phyloP scores from a whole-genome alignment of 2,329 filamentous ascomycete species.

The Cordyceps fumosorosea region DNA sequence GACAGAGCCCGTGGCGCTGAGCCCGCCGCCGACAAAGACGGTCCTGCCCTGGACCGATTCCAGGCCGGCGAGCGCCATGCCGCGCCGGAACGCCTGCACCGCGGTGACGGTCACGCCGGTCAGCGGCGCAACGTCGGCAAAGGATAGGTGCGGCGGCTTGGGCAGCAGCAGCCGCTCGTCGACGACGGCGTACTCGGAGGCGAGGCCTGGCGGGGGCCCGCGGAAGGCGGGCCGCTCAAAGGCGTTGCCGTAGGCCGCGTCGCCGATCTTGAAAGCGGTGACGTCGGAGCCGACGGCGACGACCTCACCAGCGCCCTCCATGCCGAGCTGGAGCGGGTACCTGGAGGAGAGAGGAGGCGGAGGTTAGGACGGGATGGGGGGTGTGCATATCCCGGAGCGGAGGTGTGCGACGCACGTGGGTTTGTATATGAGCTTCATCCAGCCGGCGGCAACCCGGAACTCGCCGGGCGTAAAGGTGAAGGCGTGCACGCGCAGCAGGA shows the following conservation, averaged over 20 bases:
- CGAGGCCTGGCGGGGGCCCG: constrained; percentile 25
- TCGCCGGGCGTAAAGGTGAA: constrained; percentile 31
- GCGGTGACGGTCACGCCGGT: constrained; percentile 35
- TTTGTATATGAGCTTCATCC: constrained; percentile 20
- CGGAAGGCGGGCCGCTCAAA: constrained; percentile 32
- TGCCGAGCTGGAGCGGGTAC: constrained; percentile 21
- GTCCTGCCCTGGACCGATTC: constrained; percentile 41
- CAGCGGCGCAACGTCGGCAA: constrained; percentile 31
- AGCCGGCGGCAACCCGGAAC: constrained; percentile 24
- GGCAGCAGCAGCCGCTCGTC: constrained; percentile 28
- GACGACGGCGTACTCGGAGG: constrained; percentile 34
- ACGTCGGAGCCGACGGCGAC: constrained; percentile 23
- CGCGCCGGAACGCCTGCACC: constrained; percentile 36
- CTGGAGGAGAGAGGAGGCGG: constrained; percentile 4
- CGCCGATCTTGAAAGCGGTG: constrained; percentile 24
- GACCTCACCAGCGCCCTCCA: constrained; percentile 29
- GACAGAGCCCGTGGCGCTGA: constrained; percentile 41
- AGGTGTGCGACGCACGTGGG: constrained; percentile 23
- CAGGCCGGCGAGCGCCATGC: constrained; percentile 29
- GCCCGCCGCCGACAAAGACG: constrained; percentile 43
- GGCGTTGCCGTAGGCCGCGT: constrained; percentile 33
- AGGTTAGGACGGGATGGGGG: not conserved
- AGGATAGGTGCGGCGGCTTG: constrained; percentile 26
- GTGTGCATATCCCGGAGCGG: not conserved
- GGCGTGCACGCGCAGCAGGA: constrained; percentile 36